phyloP scores from a whole-genome alignment of 2,329 filamentous ascomycete species.

The Xylaria multiplex region DNA sequence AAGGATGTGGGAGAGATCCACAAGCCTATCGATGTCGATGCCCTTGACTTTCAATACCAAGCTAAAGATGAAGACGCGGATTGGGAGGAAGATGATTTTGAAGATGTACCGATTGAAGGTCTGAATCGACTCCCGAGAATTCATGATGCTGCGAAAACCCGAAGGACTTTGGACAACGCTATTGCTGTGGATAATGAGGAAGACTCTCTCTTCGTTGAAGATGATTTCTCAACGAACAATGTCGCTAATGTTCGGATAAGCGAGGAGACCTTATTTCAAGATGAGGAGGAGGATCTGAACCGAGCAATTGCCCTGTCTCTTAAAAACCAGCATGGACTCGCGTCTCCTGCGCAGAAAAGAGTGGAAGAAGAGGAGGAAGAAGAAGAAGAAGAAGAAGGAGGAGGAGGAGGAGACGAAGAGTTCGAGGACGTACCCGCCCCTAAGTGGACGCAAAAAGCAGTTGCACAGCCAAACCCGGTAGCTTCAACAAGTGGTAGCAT shows the following conservation, averaged over 20 bases:
- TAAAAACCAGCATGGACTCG: slow-evolving; percentile 65
- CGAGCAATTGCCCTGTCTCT: slow-evolving; percentile 88
- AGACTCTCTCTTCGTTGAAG: slow-evolving; percentile 67
- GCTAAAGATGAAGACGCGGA: slow-evolving; percentile 67
- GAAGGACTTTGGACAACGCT: slow-evolving; percentile 34
- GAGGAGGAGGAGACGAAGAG: slow-evolving; percentile 54
- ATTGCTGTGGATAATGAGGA: slow-evolving; percentile 54
- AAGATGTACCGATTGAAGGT: slow-evolving; percentile 92
- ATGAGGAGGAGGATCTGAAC: slow-evolving; percentile 72
- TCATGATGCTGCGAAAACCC: slow-evolving; percentile 42
- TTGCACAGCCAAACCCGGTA: slow-evolving; percentile 62
- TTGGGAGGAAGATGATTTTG: slow-evolving; percentile 79
- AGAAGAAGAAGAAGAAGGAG: slow-evolving; percentile 53
- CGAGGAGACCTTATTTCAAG: slow-evolving; percentile 52
- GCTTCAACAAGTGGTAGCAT: slow-evolving; percentile 64
- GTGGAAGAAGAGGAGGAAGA: slow-evolving; percentile 51
- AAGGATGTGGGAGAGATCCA: slow-evolving; percentile 81
- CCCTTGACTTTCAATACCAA: slow-evolving; percentile 65
- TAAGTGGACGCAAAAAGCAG: slow-evolving; percentile 67
- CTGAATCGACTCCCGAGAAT: slow-evolving; percentile 82
- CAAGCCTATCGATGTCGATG: slow-evolving; percentile 93
- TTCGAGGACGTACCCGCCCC: slow-evolving; percentile 64
- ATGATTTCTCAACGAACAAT: slow-evolving; percentile 39
- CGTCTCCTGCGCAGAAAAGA: slow-evolving; percentile 41
- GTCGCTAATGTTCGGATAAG: slow-evolving; percentile 35